Conservation (phyloP, 1,139 yeast species). For the Sugiyamaella japonica region DNA sequence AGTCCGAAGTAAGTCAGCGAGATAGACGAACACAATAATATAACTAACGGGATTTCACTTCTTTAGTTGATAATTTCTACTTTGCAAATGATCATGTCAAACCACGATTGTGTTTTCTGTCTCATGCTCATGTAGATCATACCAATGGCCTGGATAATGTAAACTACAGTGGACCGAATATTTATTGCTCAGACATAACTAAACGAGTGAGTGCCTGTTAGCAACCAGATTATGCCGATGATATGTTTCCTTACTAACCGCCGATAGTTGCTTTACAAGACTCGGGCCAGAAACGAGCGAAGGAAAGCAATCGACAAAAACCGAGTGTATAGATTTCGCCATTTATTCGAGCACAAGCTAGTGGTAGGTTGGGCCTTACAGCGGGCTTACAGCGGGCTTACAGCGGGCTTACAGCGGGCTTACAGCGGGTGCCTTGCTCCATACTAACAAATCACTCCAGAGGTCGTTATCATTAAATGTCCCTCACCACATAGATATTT, state of each 20-base stretch:
- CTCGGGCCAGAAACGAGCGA: slow-evolving; percentile 19
- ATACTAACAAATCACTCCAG: slow-evolving; percentile 32
- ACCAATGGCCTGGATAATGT: slow-evolving; percentile 49
- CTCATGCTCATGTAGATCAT: slow-evolving; percentile 63
- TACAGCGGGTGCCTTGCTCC: too few species aligned
- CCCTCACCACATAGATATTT: slow-evolving; percentile 35
- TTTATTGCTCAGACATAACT: slow-evolving; percentile 55
- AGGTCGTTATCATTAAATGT: slow-evolving; percentile 33
- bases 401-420: too few species aligned
- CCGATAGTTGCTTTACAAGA: slow-evolving; percentile 23
- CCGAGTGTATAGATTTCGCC: slow-evolving; percentile 14
- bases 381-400: too few species aligned
- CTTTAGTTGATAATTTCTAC: slow-evolving; percentile 8
- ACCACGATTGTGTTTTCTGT: slow-evolving; percentile 45
- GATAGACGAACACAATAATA: background rate
- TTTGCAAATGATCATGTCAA: slow-evolving; percentile 11
- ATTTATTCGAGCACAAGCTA: slow-evolving; percentile 9
- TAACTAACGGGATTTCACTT: background rate
- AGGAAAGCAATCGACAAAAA: slow-evolving; percentile 16
- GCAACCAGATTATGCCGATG: background rate
- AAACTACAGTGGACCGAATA: slow-evolving; percentile 44
- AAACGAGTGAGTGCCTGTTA: slow-evolving; percentile 35
- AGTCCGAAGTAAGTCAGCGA: slow-evolving; percentile 34
- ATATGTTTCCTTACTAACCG: background rate
- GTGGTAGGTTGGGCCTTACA: slow-evolving; percentile 3